Evolutionary conservation across 257 asterid species (phyloP).

Genomic region (Euphrasia confusa): DNA sequence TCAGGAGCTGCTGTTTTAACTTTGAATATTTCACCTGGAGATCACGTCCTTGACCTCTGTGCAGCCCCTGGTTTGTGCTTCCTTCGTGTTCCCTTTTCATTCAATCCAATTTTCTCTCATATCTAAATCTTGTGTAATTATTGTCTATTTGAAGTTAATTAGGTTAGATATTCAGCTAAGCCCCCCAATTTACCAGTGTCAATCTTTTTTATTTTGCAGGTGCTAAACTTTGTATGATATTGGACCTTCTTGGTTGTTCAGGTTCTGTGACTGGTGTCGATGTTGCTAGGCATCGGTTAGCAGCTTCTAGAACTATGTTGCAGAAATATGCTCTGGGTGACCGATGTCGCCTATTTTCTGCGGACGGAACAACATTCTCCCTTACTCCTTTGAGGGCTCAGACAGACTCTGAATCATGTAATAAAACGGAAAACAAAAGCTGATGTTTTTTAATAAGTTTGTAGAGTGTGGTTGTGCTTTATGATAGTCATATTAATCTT

Average conservation of each 20-base stretch:
- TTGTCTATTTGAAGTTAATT: neutral
- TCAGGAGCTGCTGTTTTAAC: constrained; percentile 97
- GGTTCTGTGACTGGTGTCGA: constrained; percentile 95
- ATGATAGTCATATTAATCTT: constrained; percentile 11
- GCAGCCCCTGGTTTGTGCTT: constrained; percentile 81
- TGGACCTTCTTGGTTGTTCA: constrained; percentile 72
- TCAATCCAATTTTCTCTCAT: constrained; percentile 4
- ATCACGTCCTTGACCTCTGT: constrained; percentile 91
- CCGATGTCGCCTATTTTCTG: constrained; percentile 82
- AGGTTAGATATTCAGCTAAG: constrained; percentile 13
- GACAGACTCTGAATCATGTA: constrained; percentile 40
- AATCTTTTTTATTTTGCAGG: constrained; percentile 47
- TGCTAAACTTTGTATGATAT: constrained; percentile 90
- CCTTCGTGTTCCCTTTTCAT: constrained; percentile 9
- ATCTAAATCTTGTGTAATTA: neutral
- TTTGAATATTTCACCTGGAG: constrained; percentile 66
- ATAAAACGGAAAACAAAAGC: constrained; percentile 23
- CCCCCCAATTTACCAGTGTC: constrained; percentile 11
- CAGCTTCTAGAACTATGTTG: constrained; percentile 88
- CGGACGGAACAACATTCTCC: constrained; percentile 86
- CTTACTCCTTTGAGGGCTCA: constrained; percentile 48
- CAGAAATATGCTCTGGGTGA: constrained; percentile 77
- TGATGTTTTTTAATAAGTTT: constrained; percentile 7
- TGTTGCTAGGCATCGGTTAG: constrained; percentile 79
- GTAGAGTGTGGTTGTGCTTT: constrained; percentile 16